These are phyloP conservation scores for Fusarium pseudograminearum DNA, from an alignment of 2,329 filamentous ascomycete genomes.

Conservation along the genomic window DNA sequence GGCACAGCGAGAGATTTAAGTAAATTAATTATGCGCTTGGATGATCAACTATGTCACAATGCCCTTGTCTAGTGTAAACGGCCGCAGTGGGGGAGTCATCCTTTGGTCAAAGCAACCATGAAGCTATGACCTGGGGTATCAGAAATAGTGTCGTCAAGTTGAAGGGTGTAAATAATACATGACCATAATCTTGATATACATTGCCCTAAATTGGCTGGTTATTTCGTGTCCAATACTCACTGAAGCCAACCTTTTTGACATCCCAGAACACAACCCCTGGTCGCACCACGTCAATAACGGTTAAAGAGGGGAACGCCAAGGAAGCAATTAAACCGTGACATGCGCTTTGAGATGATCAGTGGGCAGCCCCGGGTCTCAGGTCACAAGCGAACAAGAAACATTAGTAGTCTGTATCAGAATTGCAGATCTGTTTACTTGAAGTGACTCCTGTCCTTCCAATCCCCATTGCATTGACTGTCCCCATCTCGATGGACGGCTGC, in stretches of 20 bases:
- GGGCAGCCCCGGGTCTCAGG: slow-evolving; percentile 21
- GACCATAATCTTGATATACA: fast-evolving
- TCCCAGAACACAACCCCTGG: slow-evolving; percentile 27
- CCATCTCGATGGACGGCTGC: background rate
- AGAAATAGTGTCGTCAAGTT: background rate
- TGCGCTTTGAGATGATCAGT: slow-evolving; percentile 33
- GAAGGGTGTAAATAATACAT: background rate
- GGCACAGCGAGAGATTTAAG: slow-evolving; percentile 43
- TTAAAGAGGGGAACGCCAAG: slow-evolving; percentile 36
- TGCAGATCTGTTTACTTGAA: slow-evolving; percentile 20
- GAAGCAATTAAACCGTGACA: slow-evolving; percentile 39
- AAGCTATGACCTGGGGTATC: slow-evolving; percentile 33
- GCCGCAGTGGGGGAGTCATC: slow-evolving; percentile 36
- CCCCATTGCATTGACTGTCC: background rate
- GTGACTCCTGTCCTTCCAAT: slow-evolving; percentile 18
- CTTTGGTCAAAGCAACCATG: slow-evolving; percentile 42
- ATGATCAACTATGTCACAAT: slow-evolving; percentile 23
- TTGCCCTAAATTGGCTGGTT: background rate
- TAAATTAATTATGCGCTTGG: slow-evolving; percentile 29
- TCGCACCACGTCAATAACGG: slow-evolving; percentile 37
- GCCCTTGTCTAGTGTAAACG: slow-evolving; percentile 43
- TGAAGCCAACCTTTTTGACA: background rate
- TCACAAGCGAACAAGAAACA: slow-evolving; percentile 16
- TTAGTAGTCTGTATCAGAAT: slow-evolving; percentile 12
- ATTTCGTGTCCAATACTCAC: background rate